phyloP scores from a whole-genome alignment of 805 yeast species.

The Candida qinlingensis region DNA sequence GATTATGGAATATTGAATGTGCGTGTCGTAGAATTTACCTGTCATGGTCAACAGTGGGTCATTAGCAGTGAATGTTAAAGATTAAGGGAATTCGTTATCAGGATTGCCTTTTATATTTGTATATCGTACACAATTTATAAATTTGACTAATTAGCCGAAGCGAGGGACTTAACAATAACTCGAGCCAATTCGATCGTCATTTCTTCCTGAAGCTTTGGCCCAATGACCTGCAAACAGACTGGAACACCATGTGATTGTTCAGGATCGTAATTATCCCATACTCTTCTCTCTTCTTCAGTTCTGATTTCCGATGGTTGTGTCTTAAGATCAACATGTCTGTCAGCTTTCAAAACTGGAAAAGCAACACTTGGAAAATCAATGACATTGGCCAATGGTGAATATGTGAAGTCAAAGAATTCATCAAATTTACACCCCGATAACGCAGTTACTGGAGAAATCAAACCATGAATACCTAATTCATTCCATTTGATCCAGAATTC shows the following conservation, averaged over 20 bases:
- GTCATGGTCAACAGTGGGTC: too few species aligned
- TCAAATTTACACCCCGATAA: conserved; percentile 35
- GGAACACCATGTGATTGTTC: conserved; percentile 9
- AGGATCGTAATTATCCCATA: conserved; percentile 7
- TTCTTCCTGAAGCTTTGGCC: conserved; percentile 21
- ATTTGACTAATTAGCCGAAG: neutral
- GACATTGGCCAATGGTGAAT: conserved; percentile 49
- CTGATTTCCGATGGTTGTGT: neutral
- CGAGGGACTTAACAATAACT: neutral
- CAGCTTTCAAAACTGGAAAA: conserved; percentile 50
- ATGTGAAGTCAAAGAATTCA: conserved; percentile 35
- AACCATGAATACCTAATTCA: conserved; percentile 38
- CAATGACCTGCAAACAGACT: conserved; percentile 21
- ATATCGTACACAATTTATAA: too few species aligned
- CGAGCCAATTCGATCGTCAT: conserved; percentile 12
- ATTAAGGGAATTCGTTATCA: neutral
- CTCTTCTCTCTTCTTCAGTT: conserved; percentile 4
- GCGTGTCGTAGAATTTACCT: conserved; percentile 22
- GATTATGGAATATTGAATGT: conserved; percentile 22
- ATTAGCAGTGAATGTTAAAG: too few species aligned
- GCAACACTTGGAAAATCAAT: conserved; percentile 51
- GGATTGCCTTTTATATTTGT: too few species aligned
- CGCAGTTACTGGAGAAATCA: conserved; percentile 47
- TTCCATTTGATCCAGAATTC: conserved; percentile 35
- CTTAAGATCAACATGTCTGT: conserved; percentile 22